These are phyloP conservation scores for Grammothele lineata DNA, from an alignment of 768 basidiomycete genomes.

Conservation along the genomic window DNA sequence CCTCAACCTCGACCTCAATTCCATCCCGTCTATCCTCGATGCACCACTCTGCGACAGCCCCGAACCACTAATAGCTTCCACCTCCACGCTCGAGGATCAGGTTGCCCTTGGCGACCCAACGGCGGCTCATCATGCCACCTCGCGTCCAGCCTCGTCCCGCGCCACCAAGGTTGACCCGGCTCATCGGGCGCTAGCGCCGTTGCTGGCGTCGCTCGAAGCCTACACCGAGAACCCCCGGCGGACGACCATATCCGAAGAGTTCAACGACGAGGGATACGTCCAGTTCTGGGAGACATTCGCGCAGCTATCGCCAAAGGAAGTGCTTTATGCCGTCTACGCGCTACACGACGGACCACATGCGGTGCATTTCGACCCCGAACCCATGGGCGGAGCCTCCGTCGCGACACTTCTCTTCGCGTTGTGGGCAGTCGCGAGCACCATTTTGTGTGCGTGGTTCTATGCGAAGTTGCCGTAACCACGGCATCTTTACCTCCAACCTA, in stretches of 20 bases:
- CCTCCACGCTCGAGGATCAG: too few relatives aligned
- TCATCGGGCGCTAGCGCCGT: conserved; percentile 1
- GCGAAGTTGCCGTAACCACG: too few relatives aligned
- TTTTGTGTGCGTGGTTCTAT: too few relatives aligned
- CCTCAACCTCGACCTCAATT: too few relatives aligned
- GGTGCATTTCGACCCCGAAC: neutral
- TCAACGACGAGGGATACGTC: conserved; percentile 5
- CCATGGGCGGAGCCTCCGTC: neutral
- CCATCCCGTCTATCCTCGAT: too few relatives aligned
- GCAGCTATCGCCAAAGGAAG: conserved; percentile 7
- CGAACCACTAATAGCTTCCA: too few relatives aligned
- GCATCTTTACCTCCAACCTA: too few relatives aligned
- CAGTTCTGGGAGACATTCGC: conserved; percentile 12
- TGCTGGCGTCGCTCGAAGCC: conserved; percentile 5
- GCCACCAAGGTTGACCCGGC: too few relatives aligned
- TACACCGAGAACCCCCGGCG: neutral
- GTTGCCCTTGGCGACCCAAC: too few relatives aligned
- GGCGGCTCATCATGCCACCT: too few relatives aligned
- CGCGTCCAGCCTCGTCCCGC: too few relatives aligned
- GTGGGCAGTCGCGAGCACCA: neutral
- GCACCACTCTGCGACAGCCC: too few relatives aligned
- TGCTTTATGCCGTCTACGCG: conserved; percentile 9
- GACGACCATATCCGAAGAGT: conserved; percentile 1
- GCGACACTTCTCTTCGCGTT: neutral
- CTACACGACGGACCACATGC: conserved; percentile 5